These are phyloP conservation scores for Aspergillus novofumigatus DNA, from an alignment of 2,329 filamentous ascomycete species.

Conservation along the genomic window DNA sequence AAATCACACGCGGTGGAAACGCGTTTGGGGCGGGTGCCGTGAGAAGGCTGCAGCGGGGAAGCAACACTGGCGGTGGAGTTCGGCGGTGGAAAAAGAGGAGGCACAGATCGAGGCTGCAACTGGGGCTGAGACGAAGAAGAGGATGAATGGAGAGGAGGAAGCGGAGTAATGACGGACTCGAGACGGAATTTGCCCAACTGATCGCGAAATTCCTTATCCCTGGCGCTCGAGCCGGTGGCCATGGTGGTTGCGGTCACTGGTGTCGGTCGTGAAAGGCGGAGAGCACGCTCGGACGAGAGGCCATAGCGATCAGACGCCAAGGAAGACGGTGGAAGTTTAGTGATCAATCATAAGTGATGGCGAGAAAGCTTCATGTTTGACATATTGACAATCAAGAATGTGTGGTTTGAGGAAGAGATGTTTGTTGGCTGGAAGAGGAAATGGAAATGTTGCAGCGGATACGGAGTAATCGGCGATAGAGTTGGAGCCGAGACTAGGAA, in stretches of 20 bases:
- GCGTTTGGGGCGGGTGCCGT: conserved; percentile 27
- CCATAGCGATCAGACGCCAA: background rate
- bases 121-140: conserved; percentile 5
- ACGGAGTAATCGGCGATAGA: background rate
- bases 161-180: conserved; percentile 15
- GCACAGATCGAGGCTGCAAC: conserved; percentile 5
- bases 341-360: background rate
- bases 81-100: background rate
- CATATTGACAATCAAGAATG: background rate
- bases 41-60: conserved; percentile 10
- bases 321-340: background rate
- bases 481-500: background rate
- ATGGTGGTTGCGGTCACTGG: background rate
- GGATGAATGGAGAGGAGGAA: background rate
- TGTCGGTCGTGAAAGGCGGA: background rate
- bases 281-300: background rate
- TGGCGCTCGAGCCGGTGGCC: conserved; percentile 17
- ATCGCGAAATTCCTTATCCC: conserved; percentile 30
- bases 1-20: conserved; percentile 40
- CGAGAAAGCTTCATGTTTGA: background rate
- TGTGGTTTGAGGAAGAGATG: background rate
- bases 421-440: background rate
- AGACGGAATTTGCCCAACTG: conserved; percentile 33
- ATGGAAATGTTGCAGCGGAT: background rate
- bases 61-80: conserved; percentile 4